Conservation (phyloP, 305 asterid genomes). For the Monarda citriodora region DNA sequence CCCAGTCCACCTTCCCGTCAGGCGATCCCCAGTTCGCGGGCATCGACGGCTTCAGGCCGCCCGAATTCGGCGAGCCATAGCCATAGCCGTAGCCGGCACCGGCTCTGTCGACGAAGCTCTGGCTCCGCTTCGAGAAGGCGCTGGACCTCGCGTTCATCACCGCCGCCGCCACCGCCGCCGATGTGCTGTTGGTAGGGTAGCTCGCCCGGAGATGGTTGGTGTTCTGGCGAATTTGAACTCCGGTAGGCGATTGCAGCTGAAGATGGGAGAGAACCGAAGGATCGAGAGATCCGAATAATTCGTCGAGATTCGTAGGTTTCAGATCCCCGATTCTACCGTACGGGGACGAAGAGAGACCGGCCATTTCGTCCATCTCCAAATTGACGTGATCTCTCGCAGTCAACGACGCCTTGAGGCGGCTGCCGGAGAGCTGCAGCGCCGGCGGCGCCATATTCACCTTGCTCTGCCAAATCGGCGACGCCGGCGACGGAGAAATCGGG, state of each 20-base stretch:
- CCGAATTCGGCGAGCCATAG: slow-evolving; percentile 18
- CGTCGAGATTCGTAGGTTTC: slow-evolving; percentile 63
- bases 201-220: slow-evolving; percentile 69
- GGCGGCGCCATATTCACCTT: slow-evolving; percentile 54
- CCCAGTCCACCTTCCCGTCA: slow-evolving; percentile 78
- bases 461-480: slow-evolving; percentile 70
- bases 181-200: slow-evolving; percentile 53
- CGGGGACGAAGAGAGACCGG: slow-evolving; percentile 35
- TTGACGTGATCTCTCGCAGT: slow-evolving; percentile 50
- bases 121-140: slow-evolving; percentile 81
- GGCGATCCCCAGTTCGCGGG: slow-evolving; percentile 70
- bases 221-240: slow-evolving; percentile 18
- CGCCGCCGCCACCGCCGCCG: slow-evolving; percentile 87
- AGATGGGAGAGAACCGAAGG: slow-evolving; percentile 36
- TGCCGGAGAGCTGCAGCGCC: slow-evolving; percentile 52
- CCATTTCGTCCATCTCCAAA: slow-evolving; percentile 40
- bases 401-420: slow-evolving; percentile 55
- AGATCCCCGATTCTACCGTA: slow-evolving; percentile 44
- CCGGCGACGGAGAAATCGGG: slow-evolving; percentile 45
- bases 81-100: slow-evolving; percentile 21
- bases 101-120: slow-evolving; percentile 74
- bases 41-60: slow-evolving; percentile 23
- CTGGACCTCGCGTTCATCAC: slow-evolving; percentile 89
- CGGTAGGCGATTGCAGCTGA: slow-evolving; percentile 26
- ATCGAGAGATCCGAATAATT: slow-evolving; percentile 51